phyloP scores from a whole-genome alignment of 2,329 filamentous ascomycete genomes.

The Anthostomella pinea region DNA sequence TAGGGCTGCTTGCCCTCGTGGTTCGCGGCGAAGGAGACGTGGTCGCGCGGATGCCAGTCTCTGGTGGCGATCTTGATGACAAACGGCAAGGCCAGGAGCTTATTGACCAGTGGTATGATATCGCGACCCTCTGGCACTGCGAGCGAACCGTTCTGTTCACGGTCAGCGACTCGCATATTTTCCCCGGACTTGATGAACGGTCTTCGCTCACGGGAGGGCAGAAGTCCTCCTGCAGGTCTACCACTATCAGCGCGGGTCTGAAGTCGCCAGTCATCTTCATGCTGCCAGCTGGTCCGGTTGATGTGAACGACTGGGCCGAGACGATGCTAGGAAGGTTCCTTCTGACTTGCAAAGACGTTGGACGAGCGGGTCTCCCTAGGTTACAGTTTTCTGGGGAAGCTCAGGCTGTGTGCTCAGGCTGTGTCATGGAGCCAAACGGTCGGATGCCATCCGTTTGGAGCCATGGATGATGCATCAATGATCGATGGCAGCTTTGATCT shows the following conservation, averaged over 20 bases:
- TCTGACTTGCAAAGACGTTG: too few species aligned
- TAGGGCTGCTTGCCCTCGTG: constrained; percentile 69
- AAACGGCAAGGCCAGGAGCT: constrained; percentile 70
- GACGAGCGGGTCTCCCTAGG: too few species aligned
- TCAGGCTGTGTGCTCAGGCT: too few species aligned
- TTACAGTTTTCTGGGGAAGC: too few species aligned
- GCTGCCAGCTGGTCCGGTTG: too few species aligned
- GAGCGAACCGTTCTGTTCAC: constrained; percentile 71
- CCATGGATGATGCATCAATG: too few species aligned
- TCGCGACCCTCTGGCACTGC: constrained; percentile 72
- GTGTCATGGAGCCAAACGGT: too few species aligned
- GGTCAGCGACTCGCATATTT: constrained; percentile 13
- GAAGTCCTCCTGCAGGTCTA: constrained; percentile 94
- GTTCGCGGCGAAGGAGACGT: constrained; percentile 86
- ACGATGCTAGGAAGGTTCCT: too few species aligned
- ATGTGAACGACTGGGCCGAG: too few species aligned
- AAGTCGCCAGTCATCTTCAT: constrained; percentile 37
- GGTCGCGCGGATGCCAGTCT: constrained; percentile 81
- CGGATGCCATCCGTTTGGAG: too few species aligned
- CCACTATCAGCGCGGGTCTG: constrained; percentile 61
- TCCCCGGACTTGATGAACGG: constrained; percentile 2
- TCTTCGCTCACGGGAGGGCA: constrained; percentile 72
- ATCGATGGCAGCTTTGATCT: too few species aligned
- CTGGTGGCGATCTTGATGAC: constrained; percentile 77
- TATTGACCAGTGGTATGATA: constrained; percentile 70